Evolutionary conservation across 805 yeast genomes (phyloP), one percentile per base, ranked within the genome.

Genomic region (Novakomyces olei): DNA sequence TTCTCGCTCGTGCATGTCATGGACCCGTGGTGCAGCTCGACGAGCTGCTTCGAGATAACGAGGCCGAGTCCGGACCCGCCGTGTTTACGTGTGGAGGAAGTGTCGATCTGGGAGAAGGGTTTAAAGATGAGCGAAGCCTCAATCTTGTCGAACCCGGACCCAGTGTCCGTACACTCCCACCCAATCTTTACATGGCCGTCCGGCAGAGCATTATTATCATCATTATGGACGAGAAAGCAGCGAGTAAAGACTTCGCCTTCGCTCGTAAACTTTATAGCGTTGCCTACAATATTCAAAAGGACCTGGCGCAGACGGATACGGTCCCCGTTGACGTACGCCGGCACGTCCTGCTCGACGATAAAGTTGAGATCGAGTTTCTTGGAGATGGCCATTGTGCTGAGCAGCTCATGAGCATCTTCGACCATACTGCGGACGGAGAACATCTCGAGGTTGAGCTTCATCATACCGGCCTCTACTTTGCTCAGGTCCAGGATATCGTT

Each of bases 381-480:
- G 12, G 53, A 45, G 9, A 49, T 44, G 8, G 54, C 55, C 39
- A 49, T 36, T 2, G 55, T 42, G 15, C 48, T 41, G 15, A 50
- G 37, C 7, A 50, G 39, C 34, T 50, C 55, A 26, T 44, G 46
- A 5, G 49, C 53, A 26, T 50, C 54, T 33, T 49, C 51, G 24
- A 50, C 38, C 22, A 50, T 39, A 36, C 48, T 43, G 5, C 55
- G 44, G 9, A 51, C 42, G 33, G 41, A 41, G 36, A 50, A 51
- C 50, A 50, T 44, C 8, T 46, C 39, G 25, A 37, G 39, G 15
- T 43, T 36, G 22, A 50, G 35, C 5, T 41, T 41, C 54, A 50
- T 51, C 38, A 49, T 50, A 6, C 55, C 55, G 4, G 54, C 51
- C 26, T 51, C 55, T 6, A 51, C 53, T 36, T 50, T 50, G 12